A percentile compares a stretch with the other conserved stretches of the same genome.
phyloP scores from a whole-genome alignment of 2,329 filamentous ascomycete species.

The Aureobasidium sp. region DNA sequence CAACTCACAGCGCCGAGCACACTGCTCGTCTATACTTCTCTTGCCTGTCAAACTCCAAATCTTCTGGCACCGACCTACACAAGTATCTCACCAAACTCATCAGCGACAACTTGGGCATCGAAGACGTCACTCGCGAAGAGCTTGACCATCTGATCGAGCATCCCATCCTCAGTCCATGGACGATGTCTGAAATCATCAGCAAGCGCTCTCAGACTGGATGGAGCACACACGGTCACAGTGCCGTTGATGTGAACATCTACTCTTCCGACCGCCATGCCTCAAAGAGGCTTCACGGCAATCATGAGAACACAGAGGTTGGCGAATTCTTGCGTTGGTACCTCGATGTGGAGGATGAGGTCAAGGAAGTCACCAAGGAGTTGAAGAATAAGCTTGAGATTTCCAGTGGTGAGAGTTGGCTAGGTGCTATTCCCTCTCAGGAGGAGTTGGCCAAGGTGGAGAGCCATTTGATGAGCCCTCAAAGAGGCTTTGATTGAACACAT shows the following conservation, averaged over 20 bases:
- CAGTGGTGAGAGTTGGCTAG: constrained; percentile 35
- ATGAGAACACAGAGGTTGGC: constrained; percentile 92
- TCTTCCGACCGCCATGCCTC: constrained; percentile 60
- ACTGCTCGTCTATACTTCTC: constrained; percentile 54
- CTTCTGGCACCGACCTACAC: constrained; percentile 26
- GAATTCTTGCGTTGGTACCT: constrained; percentile 73
- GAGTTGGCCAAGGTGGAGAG: background rate
- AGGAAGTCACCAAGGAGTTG: constrained; percentile 68
- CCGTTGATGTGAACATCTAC: constrained; percentile 95
- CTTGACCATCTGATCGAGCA: constrained; percentile 55
- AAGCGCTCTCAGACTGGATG: constrained; percentile 83
- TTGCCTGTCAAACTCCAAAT: constrained; percentile 42
- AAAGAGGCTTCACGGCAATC: constrained; percentile 65
- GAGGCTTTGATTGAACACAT: background rate
- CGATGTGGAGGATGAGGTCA: constrained; percentile 70
- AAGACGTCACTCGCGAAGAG: constrained; percentile 63
- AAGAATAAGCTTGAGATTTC: constrained; percentile 43
- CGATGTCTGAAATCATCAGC: constrained; percentile 79
- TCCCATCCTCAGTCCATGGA: constrained; percentile 48
- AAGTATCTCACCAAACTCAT: constrained; percentile 64
- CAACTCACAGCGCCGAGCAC: constrained; percentile 65
- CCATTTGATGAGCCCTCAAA: constrained; percentile 4
- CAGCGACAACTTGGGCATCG: constrained; percentile 63
- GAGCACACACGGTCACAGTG: constrained; percentile 82
- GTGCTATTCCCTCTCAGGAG: constrained; percentile 26